phyloP scores from a whole-genome alignment of 1,284 basidiomycete species.

The Rhodotorula sp. region DNA sequence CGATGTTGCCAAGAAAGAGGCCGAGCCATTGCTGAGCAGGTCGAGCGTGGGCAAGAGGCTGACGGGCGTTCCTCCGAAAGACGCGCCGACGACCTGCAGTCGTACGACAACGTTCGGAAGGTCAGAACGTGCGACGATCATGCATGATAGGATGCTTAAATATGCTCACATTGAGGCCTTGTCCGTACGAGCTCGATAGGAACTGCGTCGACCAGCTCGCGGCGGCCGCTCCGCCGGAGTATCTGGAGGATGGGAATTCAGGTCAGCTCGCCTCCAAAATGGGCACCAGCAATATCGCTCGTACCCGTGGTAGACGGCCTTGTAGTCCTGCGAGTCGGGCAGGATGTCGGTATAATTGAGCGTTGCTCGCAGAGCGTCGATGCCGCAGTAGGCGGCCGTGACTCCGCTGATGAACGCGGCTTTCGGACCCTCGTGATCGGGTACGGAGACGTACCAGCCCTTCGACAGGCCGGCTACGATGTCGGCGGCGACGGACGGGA shows the following conservation, averaged over 20 bases:
- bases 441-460: conserved; percentile 4
- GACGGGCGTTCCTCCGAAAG: conserved; percentile 3
- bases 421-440: conserved; percentile 7
- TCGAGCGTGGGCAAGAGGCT: conserved; percentile 2
- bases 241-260: neutral
- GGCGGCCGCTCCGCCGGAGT: neutral
- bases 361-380: conserved; percentile 8
- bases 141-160: too few relatives aligned
- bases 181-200: neutral
- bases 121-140: neutral
- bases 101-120: neutral
- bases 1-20: neutral
- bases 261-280: neutral
- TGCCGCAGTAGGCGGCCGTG: neutral
- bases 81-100: conserved; percentile 1
- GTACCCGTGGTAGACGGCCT: conserved; percentile 7
- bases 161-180: conserved; percentile 7
- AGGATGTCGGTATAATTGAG: neutral
- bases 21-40: neutral
- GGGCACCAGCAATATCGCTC: too few relatives aligned
- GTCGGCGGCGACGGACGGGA: neutral
- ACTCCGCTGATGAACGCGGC: conserved; percentile 10
- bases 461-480: conserved; percentile 6
- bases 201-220: conserved; percentile 8
- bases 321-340: neutral